Conservation (phyloP, 1,284 basidiomycete species). For the Rhodotorula sp. region DNA sequence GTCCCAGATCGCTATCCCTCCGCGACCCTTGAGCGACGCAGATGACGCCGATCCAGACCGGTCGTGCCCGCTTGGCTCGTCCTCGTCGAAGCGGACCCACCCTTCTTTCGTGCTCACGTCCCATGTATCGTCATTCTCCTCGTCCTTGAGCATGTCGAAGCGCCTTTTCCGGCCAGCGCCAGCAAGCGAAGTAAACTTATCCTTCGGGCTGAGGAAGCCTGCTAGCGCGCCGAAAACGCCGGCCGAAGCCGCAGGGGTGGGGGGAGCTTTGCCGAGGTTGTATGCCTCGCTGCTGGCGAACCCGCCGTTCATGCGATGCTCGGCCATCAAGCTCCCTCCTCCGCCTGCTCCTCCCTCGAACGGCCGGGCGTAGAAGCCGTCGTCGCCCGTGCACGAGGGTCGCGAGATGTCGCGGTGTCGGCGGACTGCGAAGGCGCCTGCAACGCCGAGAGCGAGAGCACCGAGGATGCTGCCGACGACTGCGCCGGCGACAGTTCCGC, state of each 20-base stretch:
- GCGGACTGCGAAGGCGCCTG: constrained; percentile 11
- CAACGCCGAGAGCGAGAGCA: constrained; percentile 19
- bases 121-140: constrained; percentile 23
- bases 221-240: not conserved
- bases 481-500: constrained; percentile 20
- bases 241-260: not conserved
- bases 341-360: not conserved
- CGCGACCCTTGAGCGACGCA: constrained; percentile 4
- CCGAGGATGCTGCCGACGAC: constrained; percentile 29
- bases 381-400: not conserved
- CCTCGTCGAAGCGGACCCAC: constrained; percentile 21
- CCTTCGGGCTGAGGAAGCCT: constrained; percentile 2
- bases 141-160: constrained; percentile 33
- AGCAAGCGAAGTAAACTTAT: not conserved
- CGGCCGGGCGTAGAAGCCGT: not conserved
- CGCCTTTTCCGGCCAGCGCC: constrained; percentile 2
- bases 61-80: not conserved
- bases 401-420: constrained; percentile 3
- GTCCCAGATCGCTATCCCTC: constrained; percentile 29
- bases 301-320: constrained; percentile 4
- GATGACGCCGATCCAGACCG: no score
- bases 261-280: constrained; percentile 8
- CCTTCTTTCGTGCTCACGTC: not conserved
- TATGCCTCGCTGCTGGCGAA: constrained; percentile 13
- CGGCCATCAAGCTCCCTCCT: constrained; percentile 16